Evolutionary conservation across 2,329 filamentous ascomycete genomes (phyloP).

Genomic region (Didymosphaeria variabile): DNA sequence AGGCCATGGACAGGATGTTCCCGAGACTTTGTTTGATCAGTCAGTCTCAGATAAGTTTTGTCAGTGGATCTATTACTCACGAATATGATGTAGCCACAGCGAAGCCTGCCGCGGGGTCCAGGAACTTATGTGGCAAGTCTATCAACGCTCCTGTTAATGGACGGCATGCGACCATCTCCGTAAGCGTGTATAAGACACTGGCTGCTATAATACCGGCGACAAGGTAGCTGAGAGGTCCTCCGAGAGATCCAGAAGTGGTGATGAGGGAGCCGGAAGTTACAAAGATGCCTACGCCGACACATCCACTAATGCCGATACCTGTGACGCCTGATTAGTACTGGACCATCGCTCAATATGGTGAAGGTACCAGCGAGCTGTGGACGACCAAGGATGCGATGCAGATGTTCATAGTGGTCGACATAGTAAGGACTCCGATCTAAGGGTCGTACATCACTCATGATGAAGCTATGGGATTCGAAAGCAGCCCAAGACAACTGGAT

Average conservation of each 20-base stretch:
- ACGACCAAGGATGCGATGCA: constrained; percentile 30
- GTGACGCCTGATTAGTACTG: neutral
- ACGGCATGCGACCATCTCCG: constrained; percentile 35
- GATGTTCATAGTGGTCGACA: constrained; percentile 29
- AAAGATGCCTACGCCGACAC: constrained; percentile 32
- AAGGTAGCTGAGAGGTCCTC: constrained; percentile 32
- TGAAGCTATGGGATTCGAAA: neutral
- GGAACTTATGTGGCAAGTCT: constrained; percentile 34
- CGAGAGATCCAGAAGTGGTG: constrained; percentile 30
- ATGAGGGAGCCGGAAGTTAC: constrained; percentile 29
- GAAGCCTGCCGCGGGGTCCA: constrained; percentile 34
- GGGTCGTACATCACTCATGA: constrained; percentile 19
- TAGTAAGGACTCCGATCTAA: constrained; percentile 32
- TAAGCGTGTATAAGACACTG: constrained; percentile 34
- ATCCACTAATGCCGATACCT: constrained; percentile 37
- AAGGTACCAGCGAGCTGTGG: constrained; percentile 32
- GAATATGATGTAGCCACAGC: constrained; percentile 31
- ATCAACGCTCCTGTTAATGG: constrained; percentile 33
- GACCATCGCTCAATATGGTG: neutral
- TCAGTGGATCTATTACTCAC: constrained; percentile 12
- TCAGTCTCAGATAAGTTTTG: neutral
- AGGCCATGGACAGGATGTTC: constrained; percentile 36
- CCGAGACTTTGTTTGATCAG: constrained; percentile 21
- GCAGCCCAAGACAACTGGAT: neutral
- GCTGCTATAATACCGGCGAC: constrained; percentile 30